Evolutionary conservation across 2,329 filamentous ascomycete species (phyloP).

Genomic region (Colletotrichum plurivorum): DNA sequence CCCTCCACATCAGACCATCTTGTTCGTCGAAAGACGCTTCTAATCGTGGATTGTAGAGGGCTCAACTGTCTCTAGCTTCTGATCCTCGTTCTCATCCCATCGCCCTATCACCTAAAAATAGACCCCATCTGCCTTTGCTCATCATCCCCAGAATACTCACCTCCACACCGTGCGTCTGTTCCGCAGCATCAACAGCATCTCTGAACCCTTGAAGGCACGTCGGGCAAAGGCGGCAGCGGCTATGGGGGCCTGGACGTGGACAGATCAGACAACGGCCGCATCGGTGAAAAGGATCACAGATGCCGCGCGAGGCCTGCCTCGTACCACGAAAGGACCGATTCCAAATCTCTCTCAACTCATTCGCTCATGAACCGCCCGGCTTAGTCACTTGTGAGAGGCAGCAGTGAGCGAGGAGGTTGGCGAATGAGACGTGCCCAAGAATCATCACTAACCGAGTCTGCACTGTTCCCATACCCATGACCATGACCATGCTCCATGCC

Average conservation of each 20-base stretch:
- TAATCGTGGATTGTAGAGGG: too few species aligned
- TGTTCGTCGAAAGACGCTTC: constrained; percentile 23
- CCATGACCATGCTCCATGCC: neutral
- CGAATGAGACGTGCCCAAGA: neutral
- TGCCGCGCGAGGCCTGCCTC: neutral
- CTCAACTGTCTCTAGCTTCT: neutral
- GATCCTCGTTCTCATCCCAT: neutral
- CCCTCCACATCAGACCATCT: constrained; percentile 35
- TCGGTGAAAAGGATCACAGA: constrained; percentile 4
- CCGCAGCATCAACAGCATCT: neutral
- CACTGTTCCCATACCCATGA: neutral
- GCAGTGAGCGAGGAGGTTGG: neutral
- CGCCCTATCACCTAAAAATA: constrained; percentile 32
- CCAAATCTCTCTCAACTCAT: neutral
- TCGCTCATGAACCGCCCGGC: constrained; percentile 25
- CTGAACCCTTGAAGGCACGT: neutral
- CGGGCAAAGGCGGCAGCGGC: neutral
- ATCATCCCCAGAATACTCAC: neutral
- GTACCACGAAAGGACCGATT: constrained; percentile 15
- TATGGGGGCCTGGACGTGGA: neutral
- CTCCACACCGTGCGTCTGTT: neutral
- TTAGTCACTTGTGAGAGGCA: neutral
- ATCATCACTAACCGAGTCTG: neutral
- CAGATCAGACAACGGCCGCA: neutral
- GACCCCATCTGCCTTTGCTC: constrained; percentile 9